Evolutionary conservation across 2,329 filamentous ascomycete species (phyloP).

Genomic region (Xylariaceae sp.): DNA sequence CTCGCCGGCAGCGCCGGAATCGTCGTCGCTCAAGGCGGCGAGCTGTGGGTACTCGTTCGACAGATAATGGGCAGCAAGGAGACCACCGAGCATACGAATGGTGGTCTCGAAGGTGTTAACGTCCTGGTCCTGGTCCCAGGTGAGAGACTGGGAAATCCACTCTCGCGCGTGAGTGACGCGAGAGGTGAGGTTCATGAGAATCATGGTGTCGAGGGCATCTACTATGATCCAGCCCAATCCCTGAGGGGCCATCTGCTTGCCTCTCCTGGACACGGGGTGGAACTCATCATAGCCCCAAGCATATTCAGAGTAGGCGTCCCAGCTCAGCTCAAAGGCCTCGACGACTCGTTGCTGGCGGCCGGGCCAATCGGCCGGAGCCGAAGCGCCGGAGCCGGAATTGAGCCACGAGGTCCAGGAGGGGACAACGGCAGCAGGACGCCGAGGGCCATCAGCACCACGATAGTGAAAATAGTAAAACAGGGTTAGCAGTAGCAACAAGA

Average conservation of each 20-base stretch:
- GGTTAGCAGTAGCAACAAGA: constrained; percentile 50
- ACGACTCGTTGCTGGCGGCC: constrained; percentile 75
- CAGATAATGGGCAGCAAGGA: constrained; percentile 93
- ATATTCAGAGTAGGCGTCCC: constrained; percentile 87
- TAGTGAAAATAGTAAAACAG: constrained; percentile 61
- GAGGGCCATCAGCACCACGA: constrained; percentile 42
- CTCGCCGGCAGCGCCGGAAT: constrained; percentile 70
- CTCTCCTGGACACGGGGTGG: constrained; percentile 74
- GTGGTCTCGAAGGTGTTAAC: constrained; percentile 98
- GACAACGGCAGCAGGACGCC: constrained; percentile 38
- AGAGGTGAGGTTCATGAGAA: constrained; percentile 94
- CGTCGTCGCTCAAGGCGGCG: constrained; percentile 68
- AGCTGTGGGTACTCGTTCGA: constrained; percentile 77
- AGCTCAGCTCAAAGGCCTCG: constrained; percentile 86
- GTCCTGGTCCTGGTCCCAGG: constrained; percentile 89
- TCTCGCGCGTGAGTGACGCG: constrained; percentile 79
- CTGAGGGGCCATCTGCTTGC: constrained; percentile 78
- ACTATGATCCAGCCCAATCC: constrained; percentile 98
- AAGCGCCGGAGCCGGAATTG: constrained; percentile 42
- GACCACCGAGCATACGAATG: constrained; percentile 91
- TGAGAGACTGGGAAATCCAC: constrained; percentile 78
- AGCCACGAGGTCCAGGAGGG: constrained; percentile 53
- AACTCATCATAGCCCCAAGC: constrained; percentile 94
- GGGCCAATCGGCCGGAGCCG: constrained; percentile 64
- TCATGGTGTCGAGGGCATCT: constrained; percentile 92